phyloP scores from a whole-genome alignment of 169 alveolate species.

The Cyclospora cayetanensis region DNA sequence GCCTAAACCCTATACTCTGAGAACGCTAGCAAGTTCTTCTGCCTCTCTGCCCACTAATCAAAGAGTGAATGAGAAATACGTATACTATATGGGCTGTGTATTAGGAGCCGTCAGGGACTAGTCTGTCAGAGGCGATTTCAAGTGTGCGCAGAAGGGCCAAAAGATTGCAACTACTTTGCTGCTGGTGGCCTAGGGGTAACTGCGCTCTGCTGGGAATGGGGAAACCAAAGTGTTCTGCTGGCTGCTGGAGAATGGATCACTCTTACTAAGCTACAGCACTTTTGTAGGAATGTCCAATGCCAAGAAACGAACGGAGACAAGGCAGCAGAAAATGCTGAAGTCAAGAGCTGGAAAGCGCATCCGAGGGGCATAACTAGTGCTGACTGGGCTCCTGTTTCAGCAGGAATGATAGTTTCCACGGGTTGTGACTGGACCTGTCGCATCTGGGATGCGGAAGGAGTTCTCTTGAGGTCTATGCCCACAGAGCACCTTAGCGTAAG shows the following conservation, averaged over 20 bases:
- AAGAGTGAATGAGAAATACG: too few relatives aligned
- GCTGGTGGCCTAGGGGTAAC: background rate
- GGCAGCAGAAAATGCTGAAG: background rate
- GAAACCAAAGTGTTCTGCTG: background rate
- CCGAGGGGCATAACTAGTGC: background rate
- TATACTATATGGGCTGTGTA: background rate
- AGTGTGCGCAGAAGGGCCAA: background rate
- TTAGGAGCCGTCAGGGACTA: slow-evolving; percentile 20
- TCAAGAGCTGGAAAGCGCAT: slow-evolving; percentile 17
- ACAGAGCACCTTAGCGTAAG: background rate
- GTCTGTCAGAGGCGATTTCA: background rate
- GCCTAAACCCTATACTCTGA: too few relatives aligned
- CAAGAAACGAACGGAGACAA: background rate
- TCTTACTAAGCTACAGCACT: background rate
- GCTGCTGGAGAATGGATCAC: background rate
- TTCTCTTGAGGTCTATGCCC: slow-evolving; percentile 11
- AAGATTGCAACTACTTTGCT: background rate
- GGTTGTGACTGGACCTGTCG: slow-evolving; percentile 25
- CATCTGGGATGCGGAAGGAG: background rate
- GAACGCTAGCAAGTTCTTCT: too few relatives aligned
- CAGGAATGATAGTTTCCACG: background rate
- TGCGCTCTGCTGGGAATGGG: slow-evolving; percentile 28
- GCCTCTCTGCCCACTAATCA: too few relatives aligned
- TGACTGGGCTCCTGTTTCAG: slow-evolving; percentile 19
- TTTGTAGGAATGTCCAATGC: background rate